Conservation (phyloP, 2,329 filamentous ascomycete genomes). For the Aspergillus neoniger region DNA sequence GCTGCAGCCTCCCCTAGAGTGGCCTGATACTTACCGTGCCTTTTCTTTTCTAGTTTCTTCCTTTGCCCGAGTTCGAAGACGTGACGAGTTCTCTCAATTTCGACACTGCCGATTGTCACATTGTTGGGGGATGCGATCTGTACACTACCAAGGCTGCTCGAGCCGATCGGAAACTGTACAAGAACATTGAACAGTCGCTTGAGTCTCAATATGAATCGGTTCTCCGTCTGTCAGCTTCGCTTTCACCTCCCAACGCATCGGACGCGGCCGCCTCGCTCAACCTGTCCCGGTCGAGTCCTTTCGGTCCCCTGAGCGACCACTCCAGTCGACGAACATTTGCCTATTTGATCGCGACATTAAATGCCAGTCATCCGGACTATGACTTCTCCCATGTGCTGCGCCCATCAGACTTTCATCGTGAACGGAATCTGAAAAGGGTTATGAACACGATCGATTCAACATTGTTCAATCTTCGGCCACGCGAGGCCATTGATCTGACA, state of each 20-base stretch:
- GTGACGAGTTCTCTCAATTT: constrained; percentile 94
- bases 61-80: constrained; percentile 85
- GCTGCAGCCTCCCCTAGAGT: neutral
- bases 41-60: constrained; percentile 70
- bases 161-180: constrained; percentile 95
- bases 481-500: constrained; percentile 45
- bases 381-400: constrained; percentile 93
- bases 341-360: constrained; percentile 93
- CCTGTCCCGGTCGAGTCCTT: constrained; percentile 84
- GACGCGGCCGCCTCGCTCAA: constrained; percentile 68
- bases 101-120: constrained; percentile 87
- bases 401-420: constrained; percentile 84
- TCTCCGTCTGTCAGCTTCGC: constrained; percentile 78
- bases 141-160: constrained; percentile 97
- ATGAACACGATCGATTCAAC: constrained; percentile 88
- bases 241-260: constrained; percentile 78
- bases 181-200: constrained; percentile 87
- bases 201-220: constrained; percentile 89
- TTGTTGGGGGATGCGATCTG: constrained; percentile 90
- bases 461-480: constrained; percentile 79
- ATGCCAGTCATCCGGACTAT: constrained; percentile 93
- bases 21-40: neutral
- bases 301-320: constrained; percentile 84
- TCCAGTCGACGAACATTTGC: constrained; percentile 90
- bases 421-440: constrained; percentile 75